Percentiles rank a stretch among this genome's conserved stretches.
Evolutionary conservation across 1,139 yeast species (phyloP).

Genomic region (Nakaseomyces sp.): DNA sequence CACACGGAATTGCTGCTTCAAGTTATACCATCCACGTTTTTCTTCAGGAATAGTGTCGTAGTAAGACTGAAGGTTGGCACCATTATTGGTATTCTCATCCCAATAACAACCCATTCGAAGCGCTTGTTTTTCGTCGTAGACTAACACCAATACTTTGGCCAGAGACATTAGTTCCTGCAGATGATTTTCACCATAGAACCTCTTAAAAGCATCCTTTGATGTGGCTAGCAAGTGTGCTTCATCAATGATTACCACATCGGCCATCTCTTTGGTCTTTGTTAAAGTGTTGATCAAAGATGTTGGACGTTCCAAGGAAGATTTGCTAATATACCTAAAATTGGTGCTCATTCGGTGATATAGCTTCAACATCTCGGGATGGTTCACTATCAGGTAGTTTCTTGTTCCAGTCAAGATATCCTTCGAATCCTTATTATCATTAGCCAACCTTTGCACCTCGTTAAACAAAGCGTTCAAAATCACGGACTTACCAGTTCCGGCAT

Average conservation of each 20-base stretch:
- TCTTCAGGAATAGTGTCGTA: conserved; percentile 13
- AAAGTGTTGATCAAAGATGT: conserved; percentile 34
- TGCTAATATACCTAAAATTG: conserved; percentile 31
- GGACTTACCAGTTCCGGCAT: conserved; percentile 54
- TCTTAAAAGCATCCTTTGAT: conserved; percentile 36
- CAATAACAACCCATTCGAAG: conserved; percentile 38
- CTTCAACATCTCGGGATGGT: conserved; percentile 40
- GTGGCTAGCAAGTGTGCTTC: conserved; percentile 38
- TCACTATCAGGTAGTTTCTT: conserved; percentile 34
- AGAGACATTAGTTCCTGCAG: conserved; percentile 33
- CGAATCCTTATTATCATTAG: conserved; percentile 12
- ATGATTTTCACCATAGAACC: conserved; percentile 36
- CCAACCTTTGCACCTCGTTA: conserved; percentile 38
- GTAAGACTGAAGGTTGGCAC: conserved; percentile 25
- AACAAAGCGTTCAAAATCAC: conserved; percentile 70
- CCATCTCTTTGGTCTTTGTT: conserved; percentile 18
- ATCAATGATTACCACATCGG: conserved; percentile 35
- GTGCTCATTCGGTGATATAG: conserved; percentile 34
- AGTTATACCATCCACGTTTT: conserved; percentile 21
- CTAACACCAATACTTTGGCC: conserved; percentile 33
- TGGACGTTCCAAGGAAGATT: conserved; percentile 35
- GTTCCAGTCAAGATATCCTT: conserved; percentile 23
- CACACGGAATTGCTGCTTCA: conserved; percentile 36
- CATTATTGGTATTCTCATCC: conserved; percentile 29
- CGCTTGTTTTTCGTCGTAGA: conserved; percentile 37